Percentiles rank a stretch among this genome's conserved stretches.
Evolutionary conservation across 1,139 yeast species (phyloP).

Genomic region (Kodamaea arcana): DNA sequence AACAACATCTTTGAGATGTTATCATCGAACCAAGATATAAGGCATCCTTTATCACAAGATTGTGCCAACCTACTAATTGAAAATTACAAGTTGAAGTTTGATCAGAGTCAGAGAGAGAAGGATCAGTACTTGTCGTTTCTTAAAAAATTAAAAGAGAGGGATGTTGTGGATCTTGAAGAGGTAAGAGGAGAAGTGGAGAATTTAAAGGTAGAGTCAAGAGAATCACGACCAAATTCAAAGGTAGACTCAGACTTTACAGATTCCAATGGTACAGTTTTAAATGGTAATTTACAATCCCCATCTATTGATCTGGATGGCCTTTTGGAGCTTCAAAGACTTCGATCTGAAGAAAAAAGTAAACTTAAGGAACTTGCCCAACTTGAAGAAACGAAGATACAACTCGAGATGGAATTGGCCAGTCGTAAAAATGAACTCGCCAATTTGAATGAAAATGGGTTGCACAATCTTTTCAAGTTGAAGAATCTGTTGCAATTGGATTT

Average conservation of each 20-base stretch:
- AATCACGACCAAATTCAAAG: constrained; percentile 28
- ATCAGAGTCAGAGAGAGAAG: constrained; percentile 71
- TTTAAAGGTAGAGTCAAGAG: constrained; percentile 34
- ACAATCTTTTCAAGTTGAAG: constrained; percentile 38
- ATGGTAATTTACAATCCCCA: too few relatives aligned
- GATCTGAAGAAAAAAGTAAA: constrained; percentile 30
- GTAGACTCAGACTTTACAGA: too few relatives aligned
- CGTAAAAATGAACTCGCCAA: constrained; percentile 38
- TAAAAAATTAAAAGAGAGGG: constrained; percentile 51
- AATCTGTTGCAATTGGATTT: constrained; percentile 54
- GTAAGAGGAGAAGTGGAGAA: too few relatives aligned
- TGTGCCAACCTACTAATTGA: constrained; percentile 69
- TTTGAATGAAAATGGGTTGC: constrained; percentile 39
- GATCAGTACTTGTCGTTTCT: constrained; percentile 74
- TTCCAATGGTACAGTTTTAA: too few relatives aligned
- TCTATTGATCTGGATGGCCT: neutral
- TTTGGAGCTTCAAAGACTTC: constrained; percentile 34
- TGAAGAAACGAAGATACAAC: constrained; percentile 36
- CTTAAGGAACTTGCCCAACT: constrained; percentile 42
- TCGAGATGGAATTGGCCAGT: constrained; percentile 35
- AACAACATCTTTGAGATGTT: constrained; percentile 58
- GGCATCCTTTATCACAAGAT: constrained; percentile 83
- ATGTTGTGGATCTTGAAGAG: constrained; percentile 10
- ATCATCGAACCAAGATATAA: constrained; percentile 66
- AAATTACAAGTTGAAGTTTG: constrained; percentile 68